These are phyloP conservation scores for Boletus subparvulus DNA, from an alignment of 768 basidiomycete genomes.

Conservation along the genomic window DNA sequence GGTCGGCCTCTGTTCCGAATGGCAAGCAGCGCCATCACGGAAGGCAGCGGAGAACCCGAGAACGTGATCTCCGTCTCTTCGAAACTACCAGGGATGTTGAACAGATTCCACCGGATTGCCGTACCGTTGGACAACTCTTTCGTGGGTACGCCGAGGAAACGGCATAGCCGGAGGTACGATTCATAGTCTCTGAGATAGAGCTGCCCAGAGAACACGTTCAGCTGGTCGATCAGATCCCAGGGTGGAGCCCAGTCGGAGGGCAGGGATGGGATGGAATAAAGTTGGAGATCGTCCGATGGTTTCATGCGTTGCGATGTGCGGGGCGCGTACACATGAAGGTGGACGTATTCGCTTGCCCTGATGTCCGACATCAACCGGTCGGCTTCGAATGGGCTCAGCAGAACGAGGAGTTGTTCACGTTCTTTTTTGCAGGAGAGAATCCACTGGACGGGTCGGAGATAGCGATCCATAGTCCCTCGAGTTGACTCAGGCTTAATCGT, in stretches of 20 bases:
- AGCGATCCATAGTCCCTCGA: constrained; percentile 3
- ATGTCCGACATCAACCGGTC: constrained; percentile 39
- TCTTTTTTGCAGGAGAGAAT: constrained; percentile 7
- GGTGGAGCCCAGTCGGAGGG: constrained; percentile 2
- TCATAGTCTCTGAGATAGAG: constrained; percentile 22
- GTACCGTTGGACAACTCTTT: background rate
- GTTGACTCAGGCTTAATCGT: constrained; percentile 1
- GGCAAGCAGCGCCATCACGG: background rate
- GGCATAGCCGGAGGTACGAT: constrained; percentile 22
- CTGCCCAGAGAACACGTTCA: too few relatives aligned
- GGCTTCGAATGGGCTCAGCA: constrained; percentile 32
- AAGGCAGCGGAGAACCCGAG: background rate
- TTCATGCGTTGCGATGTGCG: constrained; percentile 35
- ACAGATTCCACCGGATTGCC: background rate
- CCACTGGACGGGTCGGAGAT: constrained; percentile 26
- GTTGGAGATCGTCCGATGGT: constrained; percentile 33
- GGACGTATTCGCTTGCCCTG: constrained; percentile 30
- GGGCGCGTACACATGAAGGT: constrained; percentile 43
- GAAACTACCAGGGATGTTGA: background rate
- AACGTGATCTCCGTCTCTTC: background rate
- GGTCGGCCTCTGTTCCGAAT: background rate
- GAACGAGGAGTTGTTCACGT: too few relatives aligned
- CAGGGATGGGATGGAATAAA: constrained; percentile 6
- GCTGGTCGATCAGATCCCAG: constrained; percentile 5
- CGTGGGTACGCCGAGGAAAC: constrained; percentile 18